Evolutionary conservation across 192 early-diverging fungal genomes (phyloP), one percentile per base, ranked within the genome.

Genomic region (Gigaspora rosea): DNA sequence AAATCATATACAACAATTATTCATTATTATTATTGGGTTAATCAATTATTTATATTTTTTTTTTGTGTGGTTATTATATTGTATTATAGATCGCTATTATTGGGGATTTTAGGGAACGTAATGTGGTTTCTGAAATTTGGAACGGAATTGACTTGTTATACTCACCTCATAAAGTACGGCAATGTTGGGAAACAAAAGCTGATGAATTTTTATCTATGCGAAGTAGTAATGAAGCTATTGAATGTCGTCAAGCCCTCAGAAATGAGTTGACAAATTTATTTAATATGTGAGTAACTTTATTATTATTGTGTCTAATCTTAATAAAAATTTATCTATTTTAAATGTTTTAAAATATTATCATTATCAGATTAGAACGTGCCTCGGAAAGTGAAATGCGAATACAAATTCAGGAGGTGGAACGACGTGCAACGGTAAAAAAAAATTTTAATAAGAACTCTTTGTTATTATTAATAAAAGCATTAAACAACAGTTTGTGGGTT

Each of bases 141-240:
- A 15, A 33, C 18, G n/a, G 27, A 2, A 66, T 66, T 16, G 12
- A 20, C 41, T 18, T 66, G 3, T 12, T 66, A 9, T 66, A n/a
- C 41, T 46, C 15, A 33, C 64, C 64, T 66, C 36, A 41, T 66
- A 32, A 46, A 66, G 64, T 66, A 5, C 11, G 36, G 33, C 36
- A 41, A 46, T 66, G 64, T 46, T 66, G 64, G 64, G 9, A 16
- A 8, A 66, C 33, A 41, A 66, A 66, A 66, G 36, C 36, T n/a
- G 11, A 66, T 66, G 33, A 66, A 18, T 66, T 66, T 5, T 66
- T 66, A n/a, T 32, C 15, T 8, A 66, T 6, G 6, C 35, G 13
- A 41, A 41, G 18, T 6, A 7, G 18, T 66, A 46, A 47, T 47
- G 36, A 66, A 41, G 13, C 36, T 8, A 66, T n/a, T 8, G 36